Percentiles rank a stretch among this genome's conserved stretches.
These are phyloP conservation scores for Candida silvicultrix DNA, from an alignment of 805 yeast species.

Conservation along the genomic window DNA sequence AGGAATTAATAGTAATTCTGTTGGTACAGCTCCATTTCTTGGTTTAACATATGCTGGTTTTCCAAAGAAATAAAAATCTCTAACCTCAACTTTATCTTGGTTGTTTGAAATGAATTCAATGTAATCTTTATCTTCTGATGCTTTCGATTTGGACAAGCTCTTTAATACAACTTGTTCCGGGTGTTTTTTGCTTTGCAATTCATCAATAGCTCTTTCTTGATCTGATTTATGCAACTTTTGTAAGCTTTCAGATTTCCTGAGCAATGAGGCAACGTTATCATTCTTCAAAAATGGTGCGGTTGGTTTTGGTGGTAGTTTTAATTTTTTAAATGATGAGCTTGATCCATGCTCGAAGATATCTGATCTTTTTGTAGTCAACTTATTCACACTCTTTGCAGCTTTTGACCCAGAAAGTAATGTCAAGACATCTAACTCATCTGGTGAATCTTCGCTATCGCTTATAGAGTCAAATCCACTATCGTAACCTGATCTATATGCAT, in stretches of 20 bases:
- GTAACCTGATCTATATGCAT: neutral
- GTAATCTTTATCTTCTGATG: constrained; percentile 2
- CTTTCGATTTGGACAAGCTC: constrained; percentile 3
- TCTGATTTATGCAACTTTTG: constrained; percentile 3
- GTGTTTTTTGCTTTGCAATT: constrained; percentile 1
- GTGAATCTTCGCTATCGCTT: too few relatives aligned
- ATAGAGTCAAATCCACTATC: neutral
- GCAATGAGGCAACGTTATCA: neutral
- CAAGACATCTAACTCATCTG: constrained; percentile 1
- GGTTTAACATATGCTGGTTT: constrained; percentile 4
- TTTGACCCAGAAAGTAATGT: neutral
- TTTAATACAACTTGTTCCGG: neutral
- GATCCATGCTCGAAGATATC: neutral
- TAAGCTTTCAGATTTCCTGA: constrained; percentile 2
- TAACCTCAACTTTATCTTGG: neutral
- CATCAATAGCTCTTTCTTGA: neutral
- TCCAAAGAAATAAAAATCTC: constrained; percentile 6
- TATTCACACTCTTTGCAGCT: neutral
- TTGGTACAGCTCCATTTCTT: neutral
- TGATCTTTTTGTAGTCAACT: neutral
- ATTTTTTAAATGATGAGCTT: neutral
- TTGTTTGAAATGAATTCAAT: constrained; percentile 1
- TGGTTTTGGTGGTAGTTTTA: constrained; percentile 3
- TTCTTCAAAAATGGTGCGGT: constrained; percentile 1
- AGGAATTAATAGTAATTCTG: constrained; percentile 1